These are phyloP conservation scores for Penicillium sclerotigenum DNA, from an alignment of 2,329 filamentous ascomycete species.

Conservation along the genomic window DNA sequence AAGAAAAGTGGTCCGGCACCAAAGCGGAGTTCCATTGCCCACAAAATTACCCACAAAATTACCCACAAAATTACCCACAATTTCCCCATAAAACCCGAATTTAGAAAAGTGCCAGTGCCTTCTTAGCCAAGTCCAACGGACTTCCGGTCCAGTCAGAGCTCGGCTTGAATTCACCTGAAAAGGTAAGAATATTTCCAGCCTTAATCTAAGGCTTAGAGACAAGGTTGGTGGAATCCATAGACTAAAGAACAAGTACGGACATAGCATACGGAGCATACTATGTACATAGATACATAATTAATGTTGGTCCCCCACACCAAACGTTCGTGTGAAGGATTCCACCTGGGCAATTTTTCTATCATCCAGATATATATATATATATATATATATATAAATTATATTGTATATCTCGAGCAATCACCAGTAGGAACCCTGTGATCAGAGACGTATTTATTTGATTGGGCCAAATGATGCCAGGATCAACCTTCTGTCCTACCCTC, in stretches of 20 bases:
- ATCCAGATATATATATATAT: background rate
- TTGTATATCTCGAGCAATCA: background rate
- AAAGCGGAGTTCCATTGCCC: conserved; percentile 12
- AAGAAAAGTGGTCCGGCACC: conserved; percentile 7
- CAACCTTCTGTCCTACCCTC: background rate
- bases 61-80: background rate
- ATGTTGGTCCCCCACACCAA: too few species aligned
- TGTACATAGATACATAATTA: too few species aligned
- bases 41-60: background rate
- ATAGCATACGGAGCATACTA: too few species aligned
- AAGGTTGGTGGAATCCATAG: too few species aligned
- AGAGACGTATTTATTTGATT: background rate
- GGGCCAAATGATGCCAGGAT: background rate
- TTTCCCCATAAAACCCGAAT: background rate
- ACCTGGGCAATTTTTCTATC: background rate
- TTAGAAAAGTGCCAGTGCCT: background rate
- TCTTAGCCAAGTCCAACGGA: conserved; percentile 13
- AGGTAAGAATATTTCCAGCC: background rate
- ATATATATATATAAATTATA: too few species aligned
- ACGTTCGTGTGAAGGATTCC: too few species aligned
- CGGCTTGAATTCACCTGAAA: too few species aligned
- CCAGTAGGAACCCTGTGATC: background rate
- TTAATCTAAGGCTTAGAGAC: too few species aligned
- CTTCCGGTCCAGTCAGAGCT: conserved; percentile 19
- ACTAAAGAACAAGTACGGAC: too few species aligned